These are phyloP conservation scores for Arthrobotrys sinensis DNA, from an alignment of 2,329 filamentous ascomycete species.

Conservation along the genomic window DNA sequence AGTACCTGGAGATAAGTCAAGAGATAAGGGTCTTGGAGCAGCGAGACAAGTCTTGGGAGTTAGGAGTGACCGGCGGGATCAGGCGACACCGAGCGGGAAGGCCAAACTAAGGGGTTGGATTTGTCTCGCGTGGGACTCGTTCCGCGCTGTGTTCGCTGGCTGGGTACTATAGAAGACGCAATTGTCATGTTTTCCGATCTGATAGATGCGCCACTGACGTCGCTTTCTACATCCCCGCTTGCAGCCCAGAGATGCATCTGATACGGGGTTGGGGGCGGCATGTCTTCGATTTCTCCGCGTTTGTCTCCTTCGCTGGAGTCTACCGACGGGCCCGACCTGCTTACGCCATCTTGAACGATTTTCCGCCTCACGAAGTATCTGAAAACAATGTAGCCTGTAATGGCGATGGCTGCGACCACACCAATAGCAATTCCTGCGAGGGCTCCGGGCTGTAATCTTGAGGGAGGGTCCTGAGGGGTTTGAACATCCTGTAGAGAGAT, in stretches of 20 bases:
- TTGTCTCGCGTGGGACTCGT: slow-evolving; percentile 21
- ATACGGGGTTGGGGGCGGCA: slow-evolving; percentile 2
- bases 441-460: not conserved
- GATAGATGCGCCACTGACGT: slow-evolving; percentile 26
- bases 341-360: not conserved
- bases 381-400: slow-evolving; percentile 14
- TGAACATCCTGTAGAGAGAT: not conserved
- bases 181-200: slow-evolving; percentile 27
- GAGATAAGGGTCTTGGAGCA: not conserved
- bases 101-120: slow-evolving; percentile 25
- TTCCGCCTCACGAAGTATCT: slow-evolving; percentile 9
- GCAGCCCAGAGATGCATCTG: slow-evolving; percentile 12
- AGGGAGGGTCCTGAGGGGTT: not conserved
- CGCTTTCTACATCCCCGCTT: slow-evolving; percentile 5
- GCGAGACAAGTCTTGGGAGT: not conserved
- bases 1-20: not conserved
- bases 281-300: slow-evolving; percentile 7
- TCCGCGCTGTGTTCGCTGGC: slow-evolving; percentile 4
- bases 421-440: slow-evolving; percentile 36
- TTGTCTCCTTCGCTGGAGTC: slow-evolving; percentile 22
- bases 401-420: not conserved
- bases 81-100: not conserved
- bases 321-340: slow-evolving; percentile 17
- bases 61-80: slow-evolving; percentile 1
- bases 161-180: slow-evolving; percentile 22